phyloP scores from a whole-genome alignment of 148 eudicot genomes.

The Fagopyrum esculentum region DNA sequence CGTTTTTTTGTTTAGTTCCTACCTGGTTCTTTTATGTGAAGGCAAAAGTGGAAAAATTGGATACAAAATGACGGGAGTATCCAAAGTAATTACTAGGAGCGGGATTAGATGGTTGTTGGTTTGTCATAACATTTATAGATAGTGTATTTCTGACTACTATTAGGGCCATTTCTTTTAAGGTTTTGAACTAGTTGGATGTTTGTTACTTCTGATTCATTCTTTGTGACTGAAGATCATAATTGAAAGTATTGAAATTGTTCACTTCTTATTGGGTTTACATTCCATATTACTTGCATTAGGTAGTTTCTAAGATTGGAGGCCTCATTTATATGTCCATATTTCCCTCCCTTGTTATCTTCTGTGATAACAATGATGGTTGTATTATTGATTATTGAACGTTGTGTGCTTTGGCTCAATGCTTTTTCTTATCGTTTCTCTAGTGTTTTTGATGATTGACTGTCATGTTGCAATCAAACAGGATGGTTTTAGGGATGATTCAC shows the following conservation, averaged over 20 bases:
- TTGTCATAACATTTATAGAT: background rate
- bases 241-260: background rate
- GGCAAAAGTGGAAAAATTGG: background rate
- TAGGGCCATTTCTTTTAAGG: background rate
- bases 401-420: background rate
- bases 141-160: background rate
- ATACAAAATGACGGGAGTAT: background rate
- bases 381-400: background rate
- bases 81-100: background rate
- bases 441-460: constrained; percentile 12
- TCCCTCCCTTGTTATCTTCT: background rate
- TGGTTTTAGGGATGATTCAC: constrained; percentile 28
- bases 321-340: background rate
- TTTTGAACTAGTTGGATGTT: background rate
- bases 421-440: background rate
- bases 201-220: background rate
- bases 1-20: background rate
- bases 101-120: background rate
- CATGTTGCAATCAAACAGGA: constrained; percentile 12
- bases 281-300: background rate
- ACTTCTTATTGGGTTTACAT: background rate
- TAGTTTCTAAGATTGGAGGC: background rate
- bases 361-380: background rate
- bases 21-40: background rate
- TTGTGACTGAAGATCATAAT: background rate